phyloP scores from a whole-genome alignment of 306 rosid genomes.

The Quercus rubra region DNA sequence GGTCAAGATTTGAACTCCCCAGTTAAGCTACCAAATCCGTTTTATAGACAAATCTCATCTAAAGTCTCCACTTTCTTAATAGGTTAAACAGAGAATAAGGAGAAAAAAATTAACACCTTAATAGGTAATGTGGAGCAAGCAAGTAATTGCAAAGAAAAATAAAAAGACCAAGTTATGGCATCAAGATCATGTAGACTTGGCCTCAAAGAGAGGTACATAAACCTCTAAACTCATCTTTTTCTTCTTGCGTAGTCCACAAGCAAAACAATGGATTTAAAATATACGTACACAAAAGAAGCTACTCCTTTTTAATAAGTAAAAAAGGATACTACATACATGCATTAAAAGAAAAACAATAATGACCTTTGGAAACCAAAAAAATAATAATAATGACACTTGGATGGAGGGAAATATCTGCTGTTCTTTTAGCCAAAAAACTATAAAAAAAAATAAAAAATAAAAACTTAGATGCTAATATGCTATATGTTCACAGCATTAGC shows the following conservation, averaged over 20 bases:
- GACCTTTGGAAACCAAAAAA: not conserved
- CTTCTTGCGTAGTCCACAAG: not conserved
- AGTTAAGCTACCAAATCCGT: not conserved
- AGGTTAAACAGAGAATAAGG: no score
- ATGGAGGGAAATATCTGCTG: conserved; percentile 51
- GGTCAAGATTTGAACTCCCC: no score
- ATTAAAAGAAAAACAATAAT: not conserved
- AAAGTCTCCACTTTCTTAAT: not conserved
- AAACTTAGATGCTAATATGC: no score
- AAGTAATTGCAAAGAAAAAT: not conserved
- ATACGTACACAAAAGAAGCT: no score
- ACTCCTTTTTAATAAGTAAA: not conserved
- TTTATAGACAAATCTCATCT: not conserved
- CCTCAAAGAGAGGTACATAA: not conserved
- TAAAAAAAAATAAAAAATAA: no score
- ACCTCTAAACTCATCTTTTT: not conserved
- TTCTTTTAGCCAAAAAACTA: no score
- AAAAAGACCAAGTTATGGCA: not conserved
- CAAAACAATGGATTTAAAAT: not conserved
- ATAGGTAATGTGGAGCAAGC: not conserved
- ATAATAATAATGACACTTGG: not conserved
- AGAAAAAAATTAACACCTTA: not conserved
- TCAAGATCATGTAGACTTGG: not conserved
- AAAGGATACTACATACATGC: not conserved
- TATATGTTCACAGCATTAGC: no score